These are phyloP conservation scores for Beauveria sp. DNA, from an alignment of 2,329 filamentous ascomycete species.

Conservation along the genomic window DNA sequence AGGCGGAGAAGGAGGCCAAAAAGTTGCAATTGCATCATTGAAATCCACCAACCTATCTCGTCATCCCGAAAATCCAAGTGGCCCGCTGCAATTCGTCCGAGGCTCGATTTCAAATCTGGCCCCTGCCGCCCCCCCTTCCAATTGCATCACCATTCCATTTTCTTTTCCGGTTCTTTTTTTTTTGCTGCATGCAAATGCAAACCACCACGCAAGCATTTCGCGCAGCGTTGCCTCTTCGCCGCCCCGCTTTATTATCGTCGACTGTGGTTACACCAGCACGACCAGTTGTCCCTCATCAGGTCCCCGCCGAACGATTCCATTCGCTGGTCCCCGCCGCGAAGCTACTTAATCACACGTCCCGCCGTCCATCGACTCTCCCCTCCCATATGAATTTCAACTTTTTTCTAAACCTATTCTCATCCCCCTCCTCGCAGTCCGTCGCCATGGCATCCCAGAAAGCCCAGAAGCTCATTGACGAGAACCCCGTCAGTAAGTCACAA, in stretches of 20 bases:
- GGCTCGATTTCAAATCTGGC: not conserved
- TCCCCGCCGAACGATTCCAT: not conserved
- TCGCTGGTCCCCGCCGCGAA: not conserved
- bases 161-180: not conserved
- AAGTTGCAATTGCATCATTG: too few relatives aligned
- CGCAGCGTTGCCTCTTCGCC: not conserved
- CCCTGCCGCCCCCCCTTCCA: not conserved
- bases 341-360: not conserved
- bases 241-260: not conserved
- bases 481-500: constrained; percentile 62
- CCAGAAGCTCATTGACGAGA: constrained; percentile 80
- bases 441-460: constrained; percentile 80
- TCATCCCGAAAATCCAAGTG: not conserved
- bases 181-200: not conserved
- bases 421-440: constrained; percentile 50
- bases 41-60: not conserved
- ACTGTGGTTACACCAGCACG: not conserved
- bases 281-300: not conserved
- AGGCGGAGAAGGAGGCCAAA: too few relatives aligned
- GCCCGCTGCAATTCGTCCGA: not conserved
- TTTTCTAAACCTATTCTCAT: constrained; percentile 63
- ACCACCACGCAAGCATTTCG: not conserved
- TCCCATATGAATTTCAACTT: constrained; percentile 59
- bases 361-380: not conserved
- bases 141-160: constrained; percentile 3